Evolutionary conservation across 2,329 filamentous ascomycete species (phyloP).

Genomic region (Hypoxylon sp.): DNA sequence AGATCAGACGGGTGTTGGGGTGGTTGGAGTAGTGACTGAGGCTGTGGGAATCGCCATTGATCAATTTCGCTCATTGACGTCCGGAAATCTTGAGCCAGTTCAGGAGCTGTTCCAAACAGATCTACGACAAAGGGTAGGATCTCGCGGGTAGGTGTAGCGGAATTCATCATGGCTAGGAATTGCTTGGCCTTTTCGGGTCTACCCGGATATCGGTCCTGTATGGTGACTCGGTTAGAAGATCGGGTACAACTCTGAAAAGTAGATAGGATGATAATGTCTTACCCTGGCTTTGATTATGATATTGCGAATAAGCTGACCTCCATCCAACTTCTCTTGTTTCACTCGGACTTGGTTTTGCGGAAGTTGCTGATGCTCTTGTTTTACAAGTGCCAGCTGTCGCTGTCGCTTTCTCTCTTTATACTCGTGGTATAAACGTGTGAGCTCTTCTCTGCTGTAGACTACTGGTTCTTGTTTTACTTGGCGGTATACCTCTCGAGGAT

Average conservation of each 20-base stretch:
- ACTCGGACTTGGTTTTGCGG: not conserved
- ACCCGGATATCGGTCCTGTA: constrained; percentile 27
- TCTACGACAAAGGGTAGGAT: constrained; percentile 11
- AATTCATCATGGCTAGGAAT: constrained; percentile 18
- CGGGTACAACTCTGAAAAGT: not conserved
- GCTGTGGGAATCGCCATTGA: not conserved
- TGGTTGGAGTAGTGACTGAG: not conserved
- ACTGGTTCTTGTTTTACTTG: constrained; percentile 5
- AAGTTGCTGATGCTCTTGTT: constrained; percentile 2
- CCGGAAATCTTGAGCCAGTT: constrained; percentile 19
- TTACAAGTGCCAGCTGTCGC: not conserved
- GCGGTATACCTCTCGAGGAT: not conserved
- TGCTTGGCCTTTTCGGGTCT: constrained; percentile 19
- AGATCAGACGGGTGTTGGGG: not conserved
- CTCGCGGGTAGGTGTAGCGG: constrained; percentile 7
- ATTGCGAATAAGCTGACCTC: not conserved
- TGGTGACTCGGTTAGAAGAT: constrained; percentile 15
- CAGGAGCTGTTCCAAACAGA: constrained; percentile 25
- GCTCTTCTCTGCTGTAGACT: no score
- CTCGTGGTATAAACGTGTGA: not conserved
- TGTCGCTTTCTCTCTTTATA: constrained; percentile 8
- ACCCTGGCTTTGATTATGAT: constrained; percentile 16
- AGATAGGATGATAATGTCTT: not conserved
- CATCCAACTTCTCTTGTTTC: not conserved
- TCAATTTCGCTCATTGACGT: constrained; percentile 14